Percentiles rank a stretch among this genome's conserved stretches.
phyloP scores from a whole-genome alignment of 2,329 filamentous ascomycete genomes.

The Epichloe uncinata region DNA sequence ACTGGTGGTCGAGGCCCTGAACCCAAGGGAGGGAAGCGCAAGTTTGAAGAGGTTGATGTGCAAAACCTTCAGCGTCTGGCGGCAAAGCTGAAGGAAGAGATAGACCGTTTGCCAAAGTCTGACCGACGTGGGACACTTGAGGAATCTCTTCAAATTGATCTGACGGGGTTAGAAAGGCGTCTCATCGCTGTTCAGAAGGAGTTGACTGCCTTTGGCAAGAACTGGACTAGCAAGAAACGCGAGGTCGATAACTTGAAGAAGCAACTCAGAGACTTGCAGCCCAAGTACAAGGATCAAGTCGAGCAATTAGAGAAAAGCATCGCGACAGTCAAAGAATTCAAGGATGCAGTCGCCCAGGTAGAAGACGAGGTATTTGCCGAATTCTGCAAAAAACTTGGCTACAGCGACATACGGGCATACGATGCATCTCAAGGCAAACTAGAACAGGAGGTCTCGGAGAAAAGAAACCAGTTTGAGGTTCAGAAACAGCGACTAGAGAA shows the following conservation, averaged over 20 bases:
- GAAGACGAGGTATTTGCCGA: constrained; percentile 77
- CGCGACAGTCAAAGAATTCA: constrained; percentile 37
- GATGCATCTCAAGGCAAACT: constrained; percentile 85
- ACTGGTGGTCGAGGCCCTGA: constrained; percentile 80
- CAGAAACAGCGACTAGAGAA: constrained; percentile 66
- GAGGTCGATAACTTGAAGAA: constrained; percentile 61
- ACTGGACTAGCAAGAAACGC: constrained; percentile 70
- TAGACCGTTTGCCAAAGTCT: constrained; percentile 66
- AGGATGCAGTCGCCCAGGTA: constrained; percentile 57
- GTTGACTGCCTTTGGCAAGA: constrained; percentile 63
- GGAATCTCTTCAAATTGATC: constrained; percentile 66
- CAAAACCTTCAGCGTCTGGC: constrained; percentile 69
- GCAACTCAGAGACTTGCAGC: constrained; percentile 62
- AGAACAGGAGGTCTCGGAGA: constrained; percentile 80
- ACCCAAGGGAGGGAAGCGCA: constrained; percentile 59
- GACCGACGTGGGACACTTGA: constrained; percentile 66
- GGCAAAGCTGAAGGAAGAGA: constrained; percentile 62
- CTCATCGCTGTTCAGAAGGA: constrained; percentile 62
- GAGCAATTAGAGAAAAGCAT: constrained; percentile 49
- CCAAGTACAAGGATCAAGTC: constrained; percentile 63
- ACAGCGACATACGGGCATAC: constrained; percentile 81
- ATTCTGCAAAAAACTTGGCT: constrained; percentile 81
- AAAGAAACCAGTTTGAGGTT: constrained; percentile 72
- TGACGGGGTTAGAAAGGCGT: constrained; percentile 67
- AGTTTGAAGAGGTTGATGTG: constrained; percentile 83